Evolutionary conservation across 2,329 filamentous ascomycete species (phyloP).

Genomic region (Teratosphaeria viscida): DNA sequence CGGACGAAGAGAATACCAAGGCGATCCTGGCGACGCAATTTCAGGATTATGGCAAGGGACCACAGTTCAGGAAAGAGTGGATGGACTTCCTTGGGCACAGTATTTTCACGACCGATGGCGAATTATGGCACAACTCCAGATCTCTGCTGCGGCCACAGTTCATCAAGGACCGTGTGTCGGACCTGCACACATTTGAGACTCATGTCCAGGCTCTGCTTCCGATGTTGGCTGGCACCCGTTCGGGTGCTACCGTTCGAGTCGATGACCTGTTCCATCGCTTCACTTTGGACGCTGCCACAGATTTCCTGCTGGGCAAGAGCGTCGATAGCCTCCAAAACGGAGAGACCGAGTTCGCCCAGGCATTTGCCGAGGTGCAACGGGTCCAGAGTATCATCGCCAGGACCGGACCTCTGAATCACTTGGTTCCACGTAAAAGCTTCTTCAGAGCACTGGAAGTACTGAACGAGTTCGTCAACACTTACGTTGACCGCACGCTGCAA

Average conservation of each 20-base stretch:
- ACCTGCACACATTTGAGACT: constrained; percentile 69
- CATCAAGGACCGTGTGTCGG: constrained; percentile 70
- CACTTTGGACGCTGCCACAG: constrained; percentile 74
- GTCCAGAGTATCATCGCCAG: constrained; percentile 59
- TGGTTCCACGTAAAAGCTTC: constrained; percentile 58
- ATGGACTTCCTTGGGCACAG: constrained; percentile 63
- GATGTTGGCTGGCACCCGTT: constrained; percentile 38
- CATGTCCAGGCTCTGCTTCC: constrained; percentile 66
- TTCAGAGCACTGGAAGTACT: constrained; percentile 54
- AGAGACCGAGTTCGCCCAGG: constrained; percentile 61
- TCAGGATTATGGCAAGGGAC: constrained; percentile 71
- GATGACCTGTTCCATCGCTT: constrained; percentile 73
- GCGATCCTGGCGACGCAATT: constrained; percentile 84
- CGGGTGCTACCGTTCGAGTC: constrained; percentile 52
- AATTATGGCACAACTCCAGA: constrained; percentile 69
- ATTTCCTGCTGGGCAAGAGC: constrained; percentile 72
- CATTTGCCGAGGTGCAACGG: constrained; percentile 69
- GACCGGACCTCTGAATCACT: constrained; percentile 49
- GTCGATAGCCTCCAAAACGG: constrained; percentile 51
- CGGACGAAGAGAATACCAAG: constrained; percentile 83
- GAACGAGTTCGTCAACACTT: constrained; percentile 65
- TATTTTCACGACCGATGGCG: constrained; percentile 64
- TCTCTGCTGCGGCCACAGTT: constrained; percentile 79
- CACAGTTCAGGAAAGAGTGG: constrained; percentile 65
- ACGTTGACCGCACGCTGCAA: constrained; percentile 62